Conservation (phyloP, 768 basidiomycete genomes). For the Fomitopsis pulvina region DNA sequence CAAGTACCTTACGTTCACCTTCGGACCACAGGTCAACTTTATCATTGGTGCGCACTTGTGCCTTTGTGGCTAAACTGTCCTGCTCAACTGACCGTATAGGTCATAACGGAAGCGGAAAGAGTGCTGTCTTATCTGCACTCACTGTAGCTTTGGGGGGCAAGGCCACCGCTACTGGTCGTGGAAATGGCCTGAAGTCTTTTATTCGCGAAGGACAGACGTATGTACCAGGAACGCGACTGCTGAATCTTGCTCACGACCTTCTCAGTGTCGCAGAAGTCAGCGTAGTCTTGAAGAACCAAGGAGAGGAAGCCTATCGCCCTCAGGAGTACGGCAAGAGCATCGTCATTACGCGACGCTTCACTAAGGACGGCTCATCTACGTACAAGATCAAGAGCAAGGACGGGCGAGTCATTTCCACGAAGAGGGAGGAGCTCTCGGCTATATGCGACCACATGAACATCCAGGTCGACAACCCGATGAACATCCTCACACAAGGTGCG, state of each 20-base stretch:
- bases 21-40: constrained; percentile 95
- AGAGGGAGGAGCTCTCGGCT: constrained; percentile 77
- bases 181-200: constrained; percentile 75
- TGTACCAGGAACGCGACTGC: constrained; percentile 20
- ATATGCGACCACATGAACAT: constrained; percentile 97
- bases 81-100: constrained; percentile 35
- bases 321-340: constrained; percentile 86
- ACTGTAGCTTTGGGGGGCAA: constrained; percentile 93
- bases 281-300: constrained; percentile 82
- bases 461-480: constrained; percentile 95
- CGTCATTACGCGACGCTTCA: constrained; percentile 75
- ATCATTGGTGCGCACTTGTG: constrained; percentile 63
- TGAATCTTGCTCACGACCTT: background rate
- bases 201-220: constrained; percentile 80
- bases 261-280: constrained; percentile 66
- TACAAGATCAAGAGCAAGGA: constrained; percentile 82
- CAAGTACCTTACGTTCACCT: constrained; percentile 70
- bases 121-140: constrained; percentile 88
- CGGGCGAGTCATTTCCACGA: constrained; percentile 60
- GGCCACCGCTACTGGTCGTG: constrained; percentile 86
- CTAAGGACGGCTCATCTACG: constrained; percentile 61
- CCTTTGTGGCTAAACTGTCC: background rate
- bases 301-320: constrained; percentile 82
- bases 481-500: constrained; percentile 80
- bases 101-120: constrained; percentile 95